Evolutionary conservation across 1,284 basidiomycete species (phyloP).

Genomic region (Trametes pubescens): DNA sequence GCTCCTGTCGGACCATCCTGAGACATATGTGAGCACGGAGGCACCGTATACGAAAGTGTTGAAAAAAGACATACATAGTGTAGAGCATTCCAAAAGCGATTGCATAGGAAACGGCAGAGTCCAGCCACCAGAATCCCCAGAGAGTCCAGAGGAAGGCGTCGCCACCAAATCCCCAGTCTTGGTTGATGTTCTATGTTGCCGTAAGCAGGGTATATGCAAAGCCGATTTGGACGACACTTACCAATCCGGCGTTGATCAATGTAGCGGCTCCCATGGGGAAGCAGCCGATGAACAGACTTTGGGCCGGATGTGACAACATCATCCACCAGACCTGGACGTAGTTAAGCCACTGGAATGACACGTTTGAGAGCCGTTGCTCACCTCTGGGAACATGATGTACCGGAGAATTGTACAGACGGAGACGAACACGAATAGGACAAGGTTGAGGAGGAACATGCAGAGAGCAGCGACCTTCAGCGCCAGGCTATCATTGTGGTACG

Average conservation of each 20-base stretch:
- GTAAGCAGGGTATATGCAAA: background rate
- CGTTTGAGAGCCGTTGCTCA: slow-evolving; percentile 16
- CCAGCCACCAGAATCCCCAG: slow-evolving; percentile 73
- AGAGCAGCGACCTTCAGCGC: slow-evolving; percentile 46
- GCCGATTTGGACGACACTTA: slow-evolving; percentile 19
- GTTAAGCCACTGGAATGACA: background rate
- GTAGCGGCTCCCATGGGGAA: slow-evolving; percentile 70
- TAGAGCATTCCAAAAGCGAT: slow-evolving; percentile 65
- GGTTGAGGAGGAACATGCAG: slow-evolving; percentile 60
- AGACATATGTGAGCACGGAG: slow-evolving; percentile 7
- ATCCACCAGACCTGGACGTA: slow-evolving; percentile 37
- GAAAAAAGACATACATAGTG: slow-evolving; percentile 51
- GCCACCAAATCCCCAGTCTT: slow-evolving; percentile 53
- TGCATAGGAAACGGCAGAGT: slow-evolving; percentile 53
- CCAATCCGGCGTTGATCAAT: slow-evolving; percentile 47
- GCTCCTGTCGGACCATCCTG: slow-evolving; percentile 63
- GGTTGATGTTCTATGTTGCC: slow-evolving; percentile 38
- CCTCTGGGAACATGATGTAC: slow-evolving; percentile 59
- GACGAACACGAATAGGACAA: slow-evolving; percentile 60
- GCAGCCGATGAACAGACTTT: slow-evolving; percentile 68
- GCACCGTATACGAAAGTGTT: background rate
- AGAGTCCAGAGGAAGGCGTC: slow-evolving; percentile 56
- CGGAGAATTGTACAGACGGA: slow-evolving; percentile 50
- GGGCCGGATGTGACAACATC: slow-evolving; percentile 56
- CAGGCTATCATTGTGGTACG: slow-evolving; percentile 47